A percentile compares a stretch with the other conserved stretches of the same genome.
phyloP scores from a whole-genome alignment of 306 rosid genomes.

The Gastrolobium bilobum region DNA sequence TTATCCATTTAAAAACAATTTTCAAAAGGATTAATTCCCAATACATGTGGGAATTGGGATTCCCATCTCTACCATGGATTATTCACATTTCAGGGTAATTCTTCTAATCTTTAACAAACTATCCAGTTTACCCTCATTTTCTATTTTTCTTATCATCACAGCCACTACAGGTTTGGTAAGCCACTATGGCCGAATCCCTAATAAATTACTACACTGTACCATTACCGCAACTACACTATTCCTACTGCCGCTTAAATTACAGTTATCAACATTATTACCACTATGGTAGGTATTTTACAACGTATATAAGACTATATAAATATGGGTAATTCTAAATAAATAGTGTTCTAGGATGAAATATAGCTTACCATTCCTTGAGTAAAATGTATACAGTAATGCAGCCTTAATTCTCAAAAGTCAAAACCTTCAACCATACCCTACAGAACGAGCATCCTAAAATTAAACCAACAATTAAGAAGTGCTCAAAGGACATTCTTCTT shows the following conservation, averaged over 20 bases:
- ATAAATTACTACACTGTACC: not conserved
- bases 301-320: not conserved
- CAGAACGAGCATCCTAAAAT: conserved; percentile 34
- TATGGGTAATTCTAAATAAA: conserved; percentile 1
- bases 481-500: conserved; percentile 5
- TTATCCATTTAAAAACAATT: conserved; percentile 5
- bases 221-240: conserved; percentile 1
- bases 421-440: conserved; percentile 48
- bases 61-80: conserved; percentile 14
- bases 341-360: not conserved
- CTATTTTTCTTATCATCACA: not conserved
- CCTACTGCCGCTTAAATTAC: conserved; percentile 11
- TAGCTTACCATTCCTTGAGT: conserved; percentile 41
- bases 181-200: not conserved
- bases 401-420: conserved; percentile 32
- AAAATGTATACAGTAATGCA: conserved; percentile 13
- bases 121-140: not conserved
- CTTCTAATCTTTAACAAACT: not conserved
- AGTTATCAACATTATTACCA: not conserved
- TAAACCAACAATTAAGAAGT: conserved; percentile 8
- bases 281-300: not conserved
- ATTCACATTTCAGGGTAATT: not conserved
- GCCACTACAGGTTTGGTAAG: not conserved
- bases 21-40: not conserved
- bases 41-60: not conserved